A percentile compares a stretch with the other conserved stretches of the same genome.
phyloP scores from a whole-genome alignment of 495 filamentous ascomycete genomes.

The Pyrenopolyporus hunteri region DNA sequence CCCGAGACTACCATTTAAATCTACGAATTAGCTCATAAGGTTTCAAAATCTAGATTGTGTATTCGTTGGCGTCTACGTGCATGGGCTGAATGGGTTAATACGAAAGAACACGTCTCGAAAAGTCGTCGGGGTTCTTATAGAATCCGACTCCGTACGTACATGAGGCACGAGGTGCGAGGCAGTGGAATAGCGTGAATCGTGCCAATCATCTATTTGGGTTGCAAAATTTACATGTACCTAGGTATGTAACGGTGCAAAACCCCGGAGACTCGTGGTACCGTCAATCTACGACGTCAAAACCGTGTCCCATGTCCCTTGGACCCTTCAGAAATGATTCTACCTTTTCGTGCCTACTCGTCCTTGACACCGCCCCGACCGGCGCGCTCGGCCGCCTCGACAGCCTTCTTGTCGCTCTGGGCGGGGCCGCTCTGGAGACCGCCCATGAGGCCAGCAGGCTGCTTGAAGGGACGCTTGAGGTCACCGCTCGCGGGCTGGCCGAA shows the following conservation, averaged over 20 bases:
- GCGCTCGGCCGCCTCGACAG: slow-evolving; percentile 85
- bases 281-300: neutral
- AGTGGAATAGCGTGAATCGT: slow-evolving; percentile 2
- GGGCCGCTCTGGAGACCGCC: slow-evolving; percentile 68
- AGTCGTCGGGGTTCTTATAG: neutral
- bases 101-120: neutral
- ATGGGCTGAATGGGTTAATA: no score
- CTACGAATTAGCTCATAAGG: no score
- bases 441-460: slow-evolving; percentile 83
- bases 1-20: no score
- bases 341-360: slow-evolving; percentile 72
- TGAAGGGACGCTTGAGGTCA: slow-evolving; percentile 95
- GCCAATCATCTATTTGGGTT: slow-evolving; percentile 6
- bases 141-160: neutral
- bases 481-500: slow-evolving; percentile 88
- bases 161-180: no score
- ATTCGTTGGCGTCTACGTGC: no score
- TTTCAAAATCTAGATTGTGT: no score
- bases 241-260: neutral
- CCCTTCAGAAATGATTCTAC: neutral
- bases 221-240: no score
- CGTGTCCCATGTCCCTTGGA: slow-evolving; percentile 1
- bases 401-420: slow-evolving; percentile 94
- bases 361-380: slow-evolving; percentile 85
- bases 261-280: neutral